Base-by-base conservation (phyloP, 2,329 filamentous ascomycete species). In the Paramyrothecium roridum region DNA sequence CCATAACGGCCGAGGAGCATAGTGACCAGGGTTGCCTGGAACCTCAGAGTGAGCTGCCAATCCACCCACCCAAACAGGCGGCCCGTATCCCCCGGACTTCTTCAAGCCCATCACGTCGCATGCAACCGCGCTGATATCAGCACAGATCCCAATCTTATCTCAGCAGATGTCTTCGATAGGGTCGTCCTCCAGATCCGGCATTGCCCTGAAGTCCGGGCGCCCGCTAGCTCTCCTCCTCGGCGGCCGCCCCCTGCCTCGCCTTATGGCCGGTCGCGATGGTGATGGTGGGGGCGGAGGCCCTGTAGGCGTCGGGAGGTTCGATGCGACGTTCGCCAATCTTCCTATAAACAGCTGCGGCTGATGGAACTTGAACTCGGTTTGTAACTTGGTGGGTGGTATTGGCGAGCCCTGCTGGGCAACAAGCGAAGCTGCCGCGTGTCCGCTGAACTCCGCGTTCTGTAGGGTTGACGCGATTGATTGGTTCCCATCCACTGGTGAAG, bases 281-380 rank as follows among this genome's bases (percentile, higher is more conserved):
- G 48, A 40, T 48, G 51, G 19, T 53, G 48, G 43, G n/a, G 19
- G 4, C 21, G 23, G 50, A 30, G 49, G 45, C 49, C 8, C 19
- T 48, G 48, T 40, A 48, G 3, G 21, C 26, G 13, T 12, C 20
- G 22, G 48, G 22, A 16, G 7, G n/a, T 43, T 43, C 37, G 34
- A 46, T 26, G 56, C 45, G 52, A 33, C 55, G 37, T 57, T 54
- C 7, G 63, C 61, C 46, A 72, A 54, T 45, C 66, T 64, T 48
- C 70, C 71, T 48, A 68, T 55, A 53, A 73, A 73, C n/a, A 59
- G 59, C n/a, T 52, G 57, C n/a, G 67, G 66, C 48, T 68, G 63
- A 56, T 65, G 64, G 56, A 72, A 68, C 53, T 52, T 63, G 55
- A 63, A 65, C 10, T 66, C 61, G 47, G 58, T 20, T 51, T 30